Evolutionary conservation across 441 rosid species (phyloP), one percentile per base, ranked within the genome.

Genomic region (Adansonia madagascariensis): DNA sequence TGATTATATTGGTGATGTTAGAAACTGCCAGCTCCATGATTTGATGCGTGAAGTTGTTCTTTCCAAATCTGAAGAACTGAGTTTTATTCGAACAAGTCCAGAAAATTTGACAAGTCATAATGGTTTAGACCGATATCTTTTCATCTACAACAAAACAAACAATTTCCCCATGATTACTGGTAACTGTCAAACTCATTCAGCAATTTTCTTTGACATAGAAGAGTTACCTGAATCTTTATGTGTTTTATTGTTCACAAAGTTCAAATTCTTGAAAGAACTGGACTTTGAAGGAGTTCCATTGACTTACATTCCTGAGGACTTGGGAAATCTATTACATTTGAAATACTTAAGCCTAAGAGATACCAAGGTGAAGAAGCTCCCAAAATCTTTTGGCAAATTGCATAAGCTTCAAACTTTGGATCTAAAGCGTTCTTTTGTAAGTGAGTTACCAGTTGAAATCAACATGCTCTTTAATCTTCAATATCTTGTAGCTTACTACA

Each of bases 291-390:
- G 59, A 55, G 22, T 6, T 55, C 22, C 59, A 1, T 55, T 55
- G 59, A n/a, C 20, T 55, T 55, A n/a, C 17, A 11, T 55, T n/a
- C 59, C 59, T 55, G 15, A 65, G 4, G 80, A 57, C 17, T 2
- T 78, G 0, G 80, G 77, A 27, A 53, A 72, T 31, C 43, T 78
- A 27, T 78, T 72, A 17, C 73, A 78, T n/a, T 63, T 78, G 64
- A 73, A 39, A 11, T 71, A 78, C 44, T 62, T 78, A 24, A 71
- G 62, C 53, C 62, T 71, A 14, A 78, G 47, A 50, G 57, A 64
- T 47, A 78, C 80, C 4, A n/a, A 55, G 22, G 59, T 55, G 59
- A 55, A 55, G 24, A 41, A 1, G 18, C 55, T 78, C 5, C 77
- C 77, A 27, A 43, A 57, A 5, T 72, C 80, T 31, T 71, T 78